Base-by-base conservation (phyloP, 768 basidiomycete species). In the Suillus subaureus region DNA sequence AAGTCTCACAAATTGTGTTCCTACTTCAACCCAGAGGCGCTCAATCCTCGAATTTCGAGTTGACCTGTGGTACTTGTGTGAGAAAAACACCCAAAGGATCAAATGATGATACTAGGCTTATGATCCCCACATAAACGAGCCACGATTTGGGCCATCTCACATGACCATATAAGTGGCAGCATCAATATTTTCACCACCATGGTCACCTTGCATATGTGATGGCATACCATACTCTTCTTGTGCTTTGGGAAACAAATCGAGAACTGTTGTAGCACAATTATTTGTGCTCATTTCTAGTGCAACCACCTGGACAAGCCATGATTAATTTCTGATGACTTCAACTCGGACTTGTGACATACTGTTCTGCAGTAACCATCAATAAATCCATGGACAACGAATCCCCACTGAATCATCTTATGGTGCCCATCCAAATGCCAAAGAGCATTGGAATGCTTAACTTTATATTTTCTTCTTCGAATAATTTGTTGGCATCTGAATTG, bases 21-120 rank as follows among this genome's bases (percentile, higher is more conserved):
- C 80, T 45, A 81, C 73, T 56, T 84, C 82, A 16, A 82, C 75
- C 83, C 83, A 84, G 0, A 84, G 70, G 0, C 74, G 61, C 66
- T 85, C 83, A 65, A 84, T 84, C 0, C 76, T 70, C 0, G 79
- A 79, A 62, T 85, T 86, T 6, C 70, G 67, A 0, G 80, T 81
- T 0, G 80, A 84, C 8, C 74, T 75, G 40, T 1, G 4, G 26
- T 52, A 26, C 2, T 28, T 51, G 15, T 51, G 31, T 42, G 3
- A 47, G 56, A 4, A 64, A 3, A n/a, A 58, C 51, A 42, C 16
- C n/a, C 31, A 26, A 21, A 3, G 15, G 3, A 9, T 28, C 28
- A 63, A 6, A 23, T 37, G 16, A 42, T n/a, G 40, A 51, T n/a
- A 40, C 8, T 31, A 18, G n/a, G 69, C 69, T 61, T 61, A 74